These are phyloP conservation scores for Eudorina sp. DNA, from an alignment of 139 green algal species.

Conservation along the genomic window DNA sequence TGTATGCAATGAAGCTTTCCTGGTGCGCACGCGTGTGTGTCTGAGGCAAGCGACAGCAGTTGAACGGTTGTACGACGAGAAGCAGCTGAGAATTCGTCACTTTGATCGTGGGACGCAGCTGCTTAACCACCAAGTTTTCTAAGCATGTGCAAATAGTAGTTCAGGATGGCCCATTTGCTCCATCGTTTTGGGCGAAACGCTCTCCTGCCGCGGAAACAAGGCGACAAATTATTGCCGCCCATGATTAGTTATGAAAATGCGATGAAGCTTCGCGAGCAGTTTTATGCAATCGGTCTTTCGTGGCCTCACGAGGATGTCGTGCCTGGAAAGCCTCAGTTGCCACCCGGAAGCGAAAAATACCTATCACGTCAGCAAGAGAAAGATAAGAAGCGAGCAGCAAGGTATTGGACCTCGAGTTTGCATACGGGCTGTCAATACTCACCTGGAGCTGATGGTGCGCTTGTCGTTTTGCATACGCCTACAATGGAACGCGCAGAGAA, in stretches of 20 bases:
- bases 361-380: background rate
- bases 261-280: slow-evolving; percentile 15
- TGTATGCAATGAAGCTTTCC: too few species aligned
- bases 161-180: slow-evolving; percentile 25
- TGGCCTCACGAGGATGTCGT: slow-evolving; percentile 32
- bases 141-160: too few species aligned
- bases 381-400: background rate
- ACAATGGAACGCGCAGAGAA: background rate
- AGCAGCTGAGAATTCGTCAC: too few species aligned
- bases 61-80: too few species aligned
- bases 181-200: background rate
- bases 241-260: slow-evolving; percentile 7
- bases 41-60: too few species aligned
- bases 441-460: too few species aligned
- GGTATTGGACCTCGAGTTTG: background rate
- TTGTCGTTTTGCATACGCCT: too few species aligned
- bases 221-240: slow-evolving; percentile 16
- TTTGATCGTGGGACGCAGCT: too few species aligned
- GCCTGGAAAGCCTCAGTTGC: background rate
- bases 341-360: slow-evolving; percentile 16
- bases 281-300: background rate
- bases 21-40: too few species aligned
- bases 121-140: too few species aligned
- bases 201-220: background rate
- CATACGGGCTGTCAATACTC: too few species aligned